These are phyloP conservation scores for Ramularia endophylla DNA, from an alignment of 2,329 filamentous ascomycete species.

Conservation along the genomic window DNA sequence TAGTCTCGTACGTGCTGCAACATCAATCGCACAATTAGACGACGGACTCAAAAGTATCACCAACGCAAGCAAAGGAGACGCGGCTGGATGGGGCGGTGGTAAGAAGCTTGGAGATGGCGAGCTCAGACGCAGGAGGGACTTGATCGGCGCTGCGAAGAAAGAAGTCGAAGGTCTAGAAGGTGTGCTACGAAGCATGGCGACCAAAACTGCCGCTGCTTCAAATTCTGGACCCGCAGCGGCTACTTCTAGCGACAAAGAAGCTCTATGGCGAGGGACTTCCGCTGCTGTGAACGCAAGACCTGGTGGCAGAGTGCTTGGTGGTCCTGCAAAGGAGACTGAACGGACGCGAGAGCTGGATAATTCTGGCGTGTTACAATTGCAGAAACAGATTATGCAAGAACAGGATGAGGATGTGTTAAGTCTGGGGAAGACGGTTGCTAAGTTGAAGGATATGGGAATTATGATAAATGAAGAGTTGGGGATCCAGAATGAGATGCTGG, in stretches of 20 bases:
- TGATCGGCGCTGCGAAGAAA: constrained; percentile 62
- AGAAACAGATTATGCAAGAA: constrained; percentile 65
- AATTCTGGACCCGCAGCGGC: constrained; percentile 27
- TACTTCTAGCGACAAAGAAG: constrained; percentile 31
- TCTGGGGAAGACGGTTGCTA: constrained; percentile 61
- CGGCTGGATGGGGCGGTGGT: constrained; percentile 32
- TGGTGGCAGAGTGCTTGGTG: constrained; percentile 64
- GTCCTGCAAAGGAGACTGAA: constrained; percentile 64
- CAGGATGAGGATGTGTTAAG: constrained; percentile 69
- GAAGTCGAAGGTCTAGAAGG: constrained; percentile 72
- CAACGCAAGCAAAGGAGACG: constrained; percentile 31
- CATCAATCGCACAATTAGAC: constrained; percentile 57
- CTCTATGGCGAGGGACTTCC: constrained; percentile 28
- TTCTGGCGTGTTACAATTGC: constrained; percentile 64
- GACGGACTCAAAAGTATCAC: constrained; percentile 52
- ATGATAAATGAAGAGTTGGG: constrained; percentile 69
- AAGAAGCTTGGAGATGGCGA: constrained; percentile 66
- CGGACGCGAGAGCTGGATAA: constrained; percentile 74
- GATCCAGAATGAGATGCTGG: constrained; percentile 64
- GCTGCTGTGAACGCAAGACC: constrained; percentile 27
- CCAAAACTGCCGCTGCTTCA: constrained; percentile 36
- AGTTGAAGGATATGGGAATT: constrained; percentile 72
- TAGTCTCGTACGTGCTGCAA: constrained; percentile 62
- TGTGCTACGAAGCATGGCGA: constrained; percentile 59
- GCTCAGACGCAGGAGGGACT: constrained; percentile 62